These are phyloP conservation scores for Scheffersomyces stambukii DNA, from an alignment of 1,139 yeast genomes.

Conservation along the genomic window DNA sequence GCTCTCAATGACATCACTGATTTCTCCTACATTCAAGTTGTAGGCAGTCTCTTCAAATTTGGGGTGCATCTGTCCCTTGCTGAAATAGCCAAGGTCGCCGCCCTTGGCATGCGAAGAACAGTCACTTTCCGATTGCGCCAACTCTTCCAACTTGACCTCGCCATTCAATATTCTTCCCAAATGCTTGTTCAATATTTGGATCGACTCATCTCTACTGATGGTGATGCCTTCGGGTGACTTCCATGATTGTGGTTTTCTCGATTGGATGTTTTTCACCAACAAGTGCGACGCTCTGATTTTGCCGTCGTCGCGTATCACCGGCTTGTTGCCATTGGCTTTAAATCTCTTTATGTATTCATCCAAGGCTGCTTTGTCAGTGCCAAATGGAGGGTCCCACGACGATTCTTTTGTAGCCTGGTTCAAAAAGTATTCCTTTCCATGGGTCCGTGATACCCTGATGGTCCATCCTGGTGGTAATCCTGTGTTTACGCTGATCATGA, in stretches of 20 bases:
- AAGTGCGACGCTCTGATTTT: slow-evolving; percentile 56
- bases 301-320: slow-evolving; percentile 48
- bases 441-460: slow-evolving; percentile 72
- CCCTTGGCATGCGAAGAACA: slow-evolving; percentile 83
- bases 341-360: slow-evolving; percentile 49
- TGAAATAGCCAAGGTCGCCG: slow-evolving; percentile 90
- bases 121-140: slow-evolving; percentile 83
- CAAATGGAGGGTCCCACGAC: slow-evolving; percentile 89
- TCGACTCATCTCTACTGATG: slow-evolving; percentile 79
- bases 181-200: slow-evolving; percentile 54
- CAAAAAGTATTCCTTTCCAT: slow-evolving; percentile 78
- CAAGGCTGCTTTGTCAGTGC: slow-evolving; percentile 63
- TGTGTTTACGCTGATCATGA: slow-evolving; percentile 30
- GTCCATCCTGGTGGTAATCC: slow-evolving; percentile 91
- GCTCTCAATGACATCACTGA: slow-evolving; percentile 79
- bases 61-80: slow-evolving; percentile 93
- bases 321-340: slow-evolving; percentile 56
- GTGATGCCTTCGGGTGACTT: slow-evolving; percentile 69
- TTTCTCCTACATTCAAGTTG: slow-evolving; percentile 74
- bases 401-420: slow-evolving; percentile 70
- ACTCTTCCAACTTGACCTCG: slow-evolving; percentile 61
- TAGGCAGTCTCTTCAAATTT: slow-evolving; percentile 87
- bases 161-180: slow-evolving; percentile 65
- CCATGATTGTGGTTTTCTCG: slow-evolving; percentile 93
- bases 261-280: slow-evolving; percentile 73